phyloP scores from a whole-genome alignment of 192 early-diverging fungal genomes.

The Rhizoclosmatium sp. region DNA sequence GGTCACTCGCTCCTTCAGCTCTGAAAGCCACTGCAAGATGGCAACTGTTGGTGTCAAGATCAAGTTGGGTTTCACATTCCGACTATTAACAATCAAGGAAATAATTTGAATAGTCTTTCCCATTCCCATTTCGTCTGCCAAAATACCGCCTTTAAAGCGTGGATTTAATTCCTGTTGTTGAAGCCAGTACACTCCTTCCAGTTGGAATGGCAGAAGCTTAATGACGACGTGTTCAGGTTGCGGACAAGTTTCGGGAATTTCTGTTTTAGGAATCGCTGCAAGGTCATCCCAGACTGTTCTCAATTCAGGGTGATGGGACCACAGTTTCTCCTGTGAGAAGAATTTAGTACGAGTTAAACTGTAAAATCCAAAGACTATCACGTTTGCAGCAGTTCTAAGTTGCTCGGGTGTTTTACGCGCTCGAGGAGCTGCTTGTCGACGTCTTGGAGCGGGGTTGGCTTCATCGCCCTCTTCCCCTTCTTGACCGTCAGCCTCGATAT shows the following conservation, averaged over 20 bases:
- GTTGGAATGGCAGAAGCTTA: slow-evolving; percentile 88
- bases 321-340: slow-evolving; percentile 4
- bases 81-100: slow-evolving; percentile 72
- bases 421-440: background rate
- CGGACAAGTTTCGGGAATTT: slow-evolving; percentile 25
- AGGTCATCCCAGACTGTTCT: slow-evolving; percentile 67
- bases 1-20: slow-evolving; percentile 72
- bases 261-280: slow-evolving; percentile 39
- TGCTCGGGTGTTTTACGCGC: background rate
- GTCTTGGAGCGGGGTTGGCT: background rate
- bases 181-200: slow-evolving; percentile 78
- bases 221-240: slow-evolving; percentile 78
- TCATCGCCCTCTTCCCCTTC: background rate
- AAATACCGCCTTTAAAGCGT: slow-evolving; percentile 32
- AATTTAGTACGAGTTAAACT: background rate
- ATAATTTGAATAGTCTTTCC: slow-evolving; percentile 93
- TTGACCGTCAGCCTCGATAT: background rate
- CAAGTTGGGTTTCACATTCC: slow-evolving; percentile 72
- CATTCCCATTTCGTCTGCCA: slow-evolving; percentile 72
- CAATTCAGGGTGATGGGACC: slow-evolving; percentile 68
- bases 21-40: slow-evolving; percentile 85
- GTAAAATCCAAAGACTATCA: background rate
- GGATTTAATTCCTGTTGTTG: slow-evolving; percentile 69
- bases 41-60: slow-evolving; percentile 90
- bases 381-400: slow-evolving; percentile 2